Conservation (phyloP, 2,329 filamentous ascomycete species). For the Beauveria pseudobassiana region DNA sequence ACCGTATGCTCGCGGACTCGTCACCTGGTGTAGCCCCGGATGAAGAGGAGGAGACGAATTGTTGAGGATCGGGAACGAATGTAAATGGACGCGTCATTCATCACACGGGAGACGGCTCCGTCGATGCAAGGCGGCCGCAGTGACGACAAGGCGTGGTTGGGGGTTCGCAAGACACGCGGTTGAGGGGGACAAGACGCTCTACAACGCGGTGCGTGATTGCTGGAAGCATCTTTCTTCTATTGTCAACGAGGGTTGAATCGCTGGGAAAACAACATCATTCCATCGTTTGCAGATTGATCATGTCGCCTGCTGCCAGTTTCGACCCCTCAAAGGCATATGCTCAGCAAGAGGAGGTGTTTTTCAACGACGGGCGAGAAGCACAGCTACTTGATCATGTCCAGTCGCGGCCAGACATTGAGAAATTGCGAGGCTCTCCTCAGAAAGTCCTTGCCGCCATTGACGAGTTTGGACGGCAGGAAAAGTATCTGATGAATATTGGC, state of each 20-base stretch:
- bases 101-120: background rate
- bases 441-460: slow-evolving; percentile 64
- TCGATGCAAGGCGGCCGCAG: background rate
- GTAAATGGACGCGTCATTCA: background rate
- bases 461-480: slow-evolving; percentile 50
- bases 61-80: background rate
- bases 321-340: slow-evolving; percentile 32
- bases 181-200: background rate
- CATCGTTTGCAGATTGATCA: background rate
- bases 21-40: no score
- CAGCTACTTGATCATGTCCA: slow-evolving; percentile 66
- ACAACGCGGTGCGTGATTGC: background rate
- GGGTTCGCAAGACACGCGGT: background rate
- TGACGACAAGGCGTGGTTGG: background rate
- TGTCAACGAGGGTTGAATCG: background rate
- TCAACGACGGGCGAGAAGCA: slow-evolving; percentile 66
- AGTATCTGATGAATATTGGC: slow-evolving; percentile 76
- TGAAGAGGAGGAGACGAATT: background rate
- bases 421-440: slow-evolving; percentile 56
- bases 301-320: slow-evolving; percentile 20
- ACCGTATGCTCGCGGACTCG: no score
- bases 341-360: slow-evolving; percentile 36
- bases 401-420: slow-evolving; percentile 50
- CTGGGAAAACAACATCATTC: background rate
- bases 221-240: background rate